phyloP scores from a whole-genome alignment of 768 basidiomycete genomes.

The Suillus decipiens region DNA sequence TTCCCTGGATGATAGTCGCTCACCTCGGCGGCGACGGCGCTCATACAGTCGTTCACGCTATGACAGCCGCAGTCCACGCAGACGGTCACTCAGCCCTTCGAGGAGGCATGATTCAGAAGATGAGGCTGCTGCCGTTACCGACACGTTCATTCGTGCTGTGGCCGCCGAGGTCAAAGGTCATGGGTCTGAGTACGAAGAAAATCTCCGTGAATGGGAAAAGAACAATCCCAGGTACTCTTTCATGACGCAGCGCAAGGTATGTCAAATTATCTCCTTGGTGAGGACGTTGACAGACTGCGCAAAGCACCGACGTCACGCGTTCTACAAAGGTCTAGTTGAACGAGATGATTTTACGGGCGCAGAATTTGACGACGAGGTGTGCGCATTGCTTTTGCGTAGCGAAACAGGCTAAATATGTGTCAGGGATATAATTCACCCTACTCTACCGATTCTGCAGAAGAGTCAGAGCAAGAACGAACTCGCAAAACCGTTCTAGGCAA shows the following conservation, averaged over 20 bases:
- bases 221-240: slow-evolving; percentile 85
- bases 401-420: not conserved
- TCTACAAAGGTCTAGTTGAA: slow-evolving; percentile 69
- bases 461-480: slow-evolving; percentile 83
- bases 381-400: not conserved
- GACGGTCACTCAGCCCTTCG: slow-evolving; percentile 35
- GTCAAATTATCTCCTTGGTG: slow-evolving; percentile 11
- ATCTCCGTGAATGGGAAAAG: slow-evolving; percentile 72
- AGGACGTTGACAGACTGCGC: slow-evolving; percentile 3
- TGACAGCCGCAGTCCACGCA: slow-evolving; percentile 50
- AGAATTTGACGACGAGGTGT: slow-evolving; percentile 83
- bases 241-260: slow-evolving; percentile 58
- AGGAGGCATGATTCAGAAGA: slow-evolving; percentile 56
- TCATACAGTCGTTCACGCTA: slow-evolving; percentile 43
- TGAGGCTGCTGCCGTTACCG: slow-evolving; percentile 56
- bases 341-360: slow-evolving; percentile 55
- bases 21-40: slow-evolving; percentile 40
- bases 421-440: slow-evolving; percentile 88
- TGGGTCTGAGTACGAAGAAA: slow-evolving; percentile 73
- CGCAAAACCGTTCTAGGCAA: slow-evolving; percentile 78
- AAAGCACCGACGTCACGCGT: slow-evolving; percentile 72
- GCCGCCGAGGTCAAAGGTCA: slow-evolving; percentile 84
- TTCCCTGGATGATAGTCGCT: slow-evolving; percentile 46
- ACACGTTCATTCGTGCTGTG: slow-evolving; percentile 85
- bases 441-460: slow-evolving; percentile 93